These are phyloP conservation scores for Colletotrichum magnum DNA, from an alignment of 2,329 filamentous ascomycete species.

Conservation along the genomic window DNA sequence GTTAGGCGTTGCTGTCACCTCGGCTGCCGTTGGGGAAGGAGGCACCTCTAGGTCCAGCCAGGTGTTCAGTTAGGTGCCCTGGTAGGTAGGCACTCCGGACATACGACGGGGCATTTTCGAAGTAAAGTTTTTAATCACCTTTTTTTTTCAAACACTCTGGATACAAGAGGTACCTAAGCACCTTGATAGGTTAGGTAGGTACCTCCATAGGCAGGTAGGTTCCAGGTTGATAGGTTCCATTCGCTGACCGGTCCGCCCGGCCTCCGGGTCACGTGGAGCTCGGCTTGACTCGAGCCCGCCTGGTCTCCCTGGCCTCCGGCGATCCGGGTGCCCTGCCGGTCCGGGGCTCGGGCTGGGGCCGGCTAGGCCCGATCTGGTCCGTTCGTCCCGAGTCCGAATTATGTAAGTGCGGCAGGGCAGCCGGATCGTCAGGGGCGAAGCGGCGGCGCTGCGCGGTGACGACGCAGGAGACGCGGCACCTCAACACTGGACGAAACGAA, in stretches of 20 bases:
- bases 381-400: constrained; percentile 10
- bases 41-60: background rate
- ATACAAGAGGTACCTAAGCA: too few species aligned
- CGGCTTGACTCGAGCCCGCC: constrained; percentile 12
- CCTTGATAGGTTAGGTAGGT: too few species aligned
- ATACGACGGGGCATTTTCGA: background rate
- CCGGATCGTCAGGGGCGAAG: too few species aligned
- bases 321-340: constrained; percentile 1
- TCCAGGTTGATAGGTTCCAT: background rate
- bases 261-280: constrained; percentile 21
- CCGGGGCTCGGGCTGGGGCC: constrained; percentile 17
- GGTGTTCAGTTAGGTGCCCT: constrained; percentile 2
- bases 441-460: too few species aligned
- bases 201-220: too few species aligned
- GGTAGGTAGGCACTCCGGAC: background rate
- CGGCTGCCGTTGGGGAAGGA: constrained; percentile 1
- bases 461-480: too few species aligned
- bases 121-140: too few species aligned
- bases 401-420: background rate
- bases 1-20: constrained; percentile 16
- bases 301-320: constrained; percentile 18
- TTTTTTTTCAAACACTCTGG: too few species aligned
- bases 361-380: background rate
- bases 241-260: background rate
- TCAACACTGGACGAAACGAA: too few species aligned